phyloP scores from a whole-genome alignment of 352 stramenopile species.

The Phytophthora litchii region DNA sequence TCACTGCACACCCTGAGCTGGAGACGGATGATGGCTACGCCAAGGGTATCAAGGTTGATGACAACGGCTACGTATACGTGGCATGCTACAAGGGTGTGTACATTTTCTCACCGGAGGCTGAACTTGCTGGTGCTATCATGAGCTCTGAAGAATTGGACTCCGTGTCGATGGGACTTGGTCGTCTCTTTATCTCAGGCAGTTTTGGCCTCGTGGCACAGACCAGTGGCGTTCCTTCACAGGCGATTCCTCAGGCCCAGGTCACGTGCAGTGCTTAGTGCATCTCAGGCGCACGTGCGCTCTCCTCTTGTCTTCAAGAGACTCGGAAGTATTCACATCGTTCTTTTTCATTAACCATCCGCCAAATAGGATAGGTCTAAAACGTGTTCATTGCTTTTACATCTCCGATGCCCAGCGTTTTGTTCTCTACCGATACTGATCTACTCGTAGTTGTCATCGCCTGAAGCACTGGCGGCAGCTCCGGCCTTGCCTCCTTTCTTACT shows the following conservation, averaged over 20 bases:
- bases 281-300: conserved; percentile 5
- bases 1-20: conserved; percentile 68
- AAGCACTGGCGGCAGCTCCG: conserved; percentile 10
- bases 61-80: conserved; percentile 78
- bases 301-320: conserved; percentile 36
- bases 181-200: conserved; percentile 74
- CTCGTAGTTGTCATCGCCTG: conserved; percentile 32
- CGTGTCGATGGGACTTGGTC: conserved; percentile 68
- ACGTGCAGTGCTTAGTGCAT: conserved; percentile 40
- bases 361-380: conserved; percentile 29
- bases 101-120: conserved; percentile 61
- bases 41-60: conserved; percentile 78
- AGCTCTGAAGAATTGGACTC: conserved; percentile 61
- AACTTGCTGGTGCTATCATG: conserved; percentile 62
- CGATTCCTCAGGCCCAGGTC: conserved; percentile 45
- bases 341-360: conserved; percentile 24
- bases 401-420: background rate
- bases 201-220: conserved; percentile 76
- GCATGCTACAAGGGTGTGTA: conserved; percentile 78
- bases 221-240: conserved; percentile 41
- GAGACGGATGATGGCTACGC: conserved; percentile 64
- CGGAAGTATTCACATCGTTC: conserved; percentile 36
- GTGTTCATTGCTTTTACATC: conserved; percentile 25
- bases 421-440: conserved; percentile 13
- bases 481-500: conserved; percentile 32